phyloP scores from a whole-genome alignment of 176 grass and related monocot species.

The Oryza brachyantha region DNA sequence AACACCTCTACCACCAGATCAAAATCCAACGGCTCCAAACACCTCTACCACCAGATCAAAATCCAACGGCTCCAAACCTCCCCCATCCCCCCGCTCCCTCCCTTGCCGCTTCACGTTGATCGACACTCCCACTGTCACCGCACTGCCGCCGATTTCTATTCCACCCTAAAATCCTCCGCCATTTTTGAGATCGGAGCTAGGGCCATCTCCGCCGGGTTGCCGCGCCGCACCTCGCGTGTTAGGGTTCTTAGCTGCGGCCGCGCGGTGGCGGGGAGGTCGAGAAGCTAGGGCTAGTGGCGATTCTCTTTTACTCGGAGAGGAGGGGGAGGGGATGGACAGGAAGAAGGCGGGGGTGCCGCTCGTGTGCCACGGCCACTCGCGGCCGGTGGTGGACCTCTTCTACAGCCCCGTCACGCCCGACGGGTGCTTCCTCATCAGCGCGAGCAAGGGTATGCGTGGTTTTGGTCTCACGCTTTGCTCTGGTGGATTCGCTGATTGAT shows the following conservation, averaged over 20 bases:
- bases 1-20: background rate
- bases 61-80: background rate
- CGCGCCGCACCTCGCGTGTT: background rate
- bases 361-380: slow-evolving; percentile 90
- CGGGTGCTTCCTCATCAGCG: slow-evolving; percentile 92
- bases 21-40: too few species aligned
- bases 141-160: background rate
- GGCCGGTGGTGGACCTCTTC: slow-evolving; percentile 92
- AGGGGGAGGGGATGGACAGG: slow-evolving; percentile 50
- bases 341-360: slow-evolving; percentile 74
- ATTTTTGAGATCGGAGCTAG: background rate
- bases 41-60: background rate
- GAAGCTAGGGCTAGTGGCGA: slow-evolving; percentile 16
- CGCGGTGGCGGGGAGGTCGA: background rate
- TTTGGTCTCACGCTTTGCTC: background rate
- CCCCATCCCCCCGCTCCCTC: background rate
- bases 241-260: slow-evolving; percentile 2
- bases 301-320: background rate
- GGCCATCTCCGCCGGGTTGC: background rate
- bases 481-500: background rate
- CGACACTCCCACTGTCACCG: background rate
- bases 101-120: too few species aligned
- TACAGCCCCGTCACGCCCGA: slow-evolving; percentile 67
- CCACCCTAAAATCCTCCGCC: too few species aligned
- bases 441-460: slow-evolving; percentile 91